These are phyloP conservation scores for Acanthamoeba divionensis DNA, from an alignment of 208 protist species.

Conservation along the genomic window DNA sequence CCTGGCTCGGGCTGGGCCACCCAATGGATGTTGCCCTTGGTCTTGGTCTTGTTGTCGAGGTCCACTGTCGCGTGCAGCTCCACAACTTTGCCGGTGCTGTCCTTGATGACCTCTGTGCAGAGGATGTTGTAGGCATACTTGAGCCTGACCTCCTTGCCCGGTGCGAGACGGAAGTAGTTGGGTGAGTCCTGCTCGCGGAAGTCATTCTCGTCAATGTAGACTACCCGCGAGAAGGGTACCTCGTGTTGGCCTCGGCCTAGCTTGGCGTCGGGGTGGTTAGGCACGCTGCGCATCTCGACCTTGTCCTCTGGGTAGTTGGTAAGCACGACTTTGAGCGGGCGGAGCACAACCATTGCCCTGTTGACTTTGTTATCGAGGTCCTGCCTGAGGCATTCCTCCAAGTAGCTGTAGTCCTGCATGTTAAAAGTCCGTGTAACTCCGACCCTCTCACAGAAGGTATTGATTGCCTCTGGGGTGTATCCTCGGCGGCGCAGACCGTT, in stretches of 20 bases:
- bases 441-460: slow-evolving; percentile 94
- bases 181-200: slow-evolving; percentile 80
- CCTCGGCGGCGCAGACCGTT: slow-evolving; percentile 95
- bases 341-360: slow-evolving; percentile 82
- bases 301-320: slow-evolving; percentile 87
- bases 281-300: slow-evolving; percentile 81
- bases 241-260: slow-evolving; percentile 80
- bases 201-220: slow-evolving; percentile 97
- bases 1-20: slow-evolving; percentile 55
- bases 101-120: slow-evolving; percentile 65
- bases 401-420: slow-evolving; percentile 85
- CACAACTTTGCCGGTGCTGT: slow-evolving; percentile 52
- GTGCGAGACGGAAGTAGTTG: slow-evolving; percentile 80
- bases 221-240: slow-evolving; percentile 86
- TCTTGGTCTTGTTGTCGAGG: slow-evolving; percentile 38
- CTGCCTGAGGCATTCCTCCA: slow-evolving; percentile 92
- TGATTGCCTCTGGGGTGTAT: slow-evolving; percentile 95
- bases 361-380: slow-evolving; percentile 90
- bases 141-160: slow-evolving; percentile 78
- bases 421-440: slow-evolving; percentile 72
- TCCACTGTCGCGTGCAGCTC: slow-evolving; percentile 57
- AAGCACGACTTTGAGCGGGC: slow-evolving; percentile 94
- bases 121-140: slow-evolving; percentile 77
- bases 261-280: slow-evolving; percentile 92
- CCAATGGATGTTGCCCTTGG: slow-evolving; percentile 85